phyloP scores from a whole-genome alignment of 257 asterid species.

The Lithospermum erythrorhizon region DNA sequence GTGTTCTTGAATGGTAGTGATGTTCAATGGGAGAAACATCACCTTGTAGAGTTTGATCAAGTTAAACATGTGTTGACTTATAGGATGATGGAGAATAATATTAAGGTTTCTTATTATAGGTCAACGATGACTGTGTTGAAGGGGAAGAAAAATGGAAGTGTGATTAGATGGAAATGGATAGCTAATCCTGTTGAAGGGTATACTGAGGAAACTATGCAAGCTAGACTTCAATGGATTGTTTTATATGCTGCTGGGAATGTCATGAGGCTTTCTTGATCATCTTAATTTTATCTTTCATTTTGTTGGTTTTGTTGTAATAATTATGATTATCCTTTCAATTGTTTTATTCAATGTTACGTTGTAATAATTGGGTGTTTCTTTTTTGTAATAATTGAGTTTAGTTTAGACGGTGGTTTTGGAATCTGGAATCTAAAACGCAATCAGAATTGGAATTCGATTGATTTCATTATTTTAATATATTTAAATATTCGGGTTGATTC shows the following conservation, averaged over 20 bases:
- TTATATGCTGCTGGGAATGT: neutral
- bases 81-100: neutral
- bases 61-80: neutral
- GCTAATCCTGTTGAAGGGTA: neutral
- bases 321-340: too few relatives aligned
- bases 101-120: neutral
- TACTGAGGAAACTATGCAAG: neutral
- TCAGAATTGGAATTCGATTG: too few relatives aligned
- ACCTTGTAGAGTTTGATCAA: neutral
- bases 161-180: neutral
- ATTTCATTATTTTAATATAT: too few relatives aligned
- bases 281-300: neutral
- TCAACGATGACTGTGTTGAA: neutral
- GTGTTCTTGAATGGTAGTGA: neutral
- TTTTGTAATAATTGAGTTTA: too few relatives aligned
- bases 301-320: too few relatives aligned
- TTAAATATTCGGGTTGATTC: too few relatives aligned
- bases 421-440: too few relatives aligned
- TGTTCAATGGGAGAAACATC: neutral
- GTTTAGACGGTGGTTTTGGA: too few relatives aligned
- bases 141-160: neutral
- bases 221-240: neutral
- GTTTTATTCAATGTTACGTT: too few relatives aligned
- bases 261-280: neutral
- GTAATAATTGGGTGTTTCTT: too few relatives aligned